A percentile compares a stretch with the other conserved stretches of the same genome.
Evolutionary conservation across 2,329 filamentous ascomycete genomes (phyloP).

Genomic region (Nigrospora oryzae): DNA sequence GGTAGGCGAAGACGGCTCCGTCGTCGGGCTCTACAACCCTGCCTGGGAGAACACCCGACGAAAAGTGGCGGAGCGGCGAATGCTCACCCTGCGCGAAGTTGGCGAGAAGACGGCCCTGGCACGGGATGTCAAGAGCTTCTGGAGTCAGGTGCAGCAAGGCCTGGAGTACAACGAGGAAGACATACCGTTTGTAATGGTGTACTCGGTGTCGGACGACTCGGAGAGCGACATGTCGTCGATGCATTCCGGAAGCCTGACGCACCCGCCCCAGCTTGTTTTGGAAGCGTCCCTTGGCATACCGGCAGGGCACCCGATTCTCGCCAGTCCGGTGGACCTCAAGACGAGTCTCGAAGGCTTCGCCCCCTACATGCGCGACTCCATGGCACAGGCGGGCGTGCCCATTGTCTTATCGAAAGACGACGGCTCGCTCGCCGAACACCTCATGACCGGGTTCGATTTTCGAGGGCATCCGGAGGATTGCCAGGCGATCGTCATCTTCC

Average conservation of each 20-base stretch:
- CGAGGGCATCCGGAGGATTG: constrained; percentile 65
- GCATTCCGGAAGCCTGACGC: constrained; percentile 55
- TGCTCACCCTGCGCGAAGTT: constrained; percentile 71
- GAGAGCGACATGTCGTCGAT: constrained; percentile 67
- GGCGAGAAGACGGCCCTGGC: constrained; percentile 67
- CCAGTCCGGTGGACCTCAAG: constrained; percentile 58
- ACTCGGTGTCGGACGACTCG: constrained; percentile 62
- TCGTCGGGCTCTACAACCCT: constrained; percentile 72
- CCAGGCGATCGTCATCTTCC: constrained; percentile 64
- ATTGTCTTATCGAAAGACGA: constrained; percentile 60
- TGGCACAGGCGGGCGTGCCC: constrained; percentile 55
- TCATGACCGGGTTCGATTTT: constrained; percentile 61
- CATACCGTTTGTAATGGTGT: constrained; percentile 68
- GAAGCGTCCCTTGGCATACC: constrained; percentile 67
- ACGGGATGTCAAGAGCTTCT: constrained; percentile 66
- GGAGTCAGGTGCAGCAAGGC: constrained; percentile 60
- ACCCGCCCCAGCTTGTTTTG: constrained; percentile 56
- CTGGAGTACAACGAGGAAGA: constrained; percentile 69
- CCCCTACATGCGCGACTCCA: constrained; percentile 67
- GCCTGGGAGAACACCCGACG: constrained; percentile 74
- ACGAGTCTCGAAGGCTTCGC: constrained; percentile 66
- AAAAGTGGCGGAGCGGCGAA: constrained; percentile 70
- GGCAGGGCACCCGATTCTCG: constrained; percentile 50
- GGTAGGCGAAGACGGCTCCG: constrained; percentile 63
- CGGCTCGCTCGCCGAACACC: constrained; percentile 53